Evolutionary conservation across 352 stramenopile species (phyloP).

Genomic region (Peronospora tabacina): DNA sequence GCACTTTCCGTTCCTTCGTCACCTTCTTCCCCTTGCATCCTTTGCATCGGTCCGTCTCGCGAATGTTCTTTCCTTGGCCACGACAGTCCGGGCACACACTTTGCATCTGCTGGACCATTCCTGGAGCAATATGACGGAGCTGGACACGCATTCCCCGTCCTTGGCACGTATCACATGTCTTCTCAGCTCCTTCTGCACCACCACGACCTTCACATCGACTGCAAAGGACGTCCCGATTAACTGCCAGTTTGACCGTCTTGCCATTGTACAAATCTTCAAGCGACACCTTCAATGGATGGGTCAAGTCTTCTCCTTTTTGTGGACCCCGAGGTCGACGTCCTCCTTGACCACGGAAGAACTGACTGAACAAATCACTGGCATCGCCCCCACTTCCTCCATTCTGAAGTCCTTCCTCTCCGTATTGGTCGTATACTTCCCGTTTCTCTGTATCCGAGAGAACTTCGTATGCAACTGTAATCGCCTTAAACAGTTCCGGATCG

Average conservation of each 20-base stretch:
- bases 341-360: conserved; percentile 92
- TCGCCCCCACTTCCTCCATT: conserved; percentile 69
- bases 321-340: conserved; percentile 68
- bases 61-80: conserved; percentile 92
- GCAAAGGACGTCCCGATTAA: conserved; percentile 93
- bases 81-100: conserved; percentile 90
- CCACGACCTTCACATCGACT: conserved; percentile 79
- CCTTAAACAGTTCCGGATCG: conserved; percentile 94
- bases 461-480: conserved; percentile 94
- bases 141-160: conserved; percentile 93
- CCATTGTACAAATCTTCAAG: conserved; percentile 99
- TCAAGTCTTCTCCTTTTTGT: conserved; percentile 93
- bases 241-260: conserved; percentile 96
- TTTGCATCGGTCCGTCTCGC: conserved; percentile 91
- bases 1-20: conserved; percentile 94
- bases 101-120: conserved; percentile 98
- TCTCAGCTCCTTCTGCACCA: conserved; percentile 90
- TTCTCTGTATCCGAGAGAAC: conserved; percentile 92
- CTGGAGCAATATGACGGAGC: conserved; percentile 94
- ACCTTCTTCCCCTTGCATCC: conserved; percentile 91
- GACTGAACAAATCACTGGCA: conserved; percentile 92
- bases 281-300: conserved; percentile 92
- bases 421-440: conserved; percentile 89
- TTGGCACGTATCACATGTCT: conserved; percentile 91
- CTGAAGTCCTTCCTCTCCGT: conserved; percentile 97